Conservation (phyloP, 2,329 filamentous ascomycete species). For the Alternaria longipes region DNA sequence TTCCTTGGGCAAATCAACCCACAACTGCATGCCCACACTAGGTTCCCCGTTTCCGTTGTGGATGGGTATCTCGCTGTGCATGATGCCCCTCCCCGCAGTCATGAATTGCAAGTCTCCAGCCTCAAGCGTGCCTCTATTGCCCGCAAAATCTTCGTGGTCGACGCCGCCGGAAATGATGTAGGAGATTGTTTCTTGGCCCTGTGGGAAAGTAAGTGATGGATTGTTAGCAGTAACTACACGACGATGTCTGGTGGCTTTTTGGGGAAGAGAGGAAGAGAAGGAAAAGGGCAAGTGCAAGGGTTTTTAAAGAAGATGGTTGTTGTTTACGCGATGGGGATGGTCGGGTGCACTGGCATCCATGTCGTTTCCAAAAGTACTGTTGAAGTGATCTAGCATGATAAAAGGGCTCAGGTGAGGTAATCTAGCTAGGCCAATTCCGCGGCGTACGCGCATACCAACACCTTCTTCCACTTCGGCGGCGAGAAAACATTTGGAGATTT, state of each 20-base stretch:
- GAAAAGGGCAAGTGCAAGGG: no score
- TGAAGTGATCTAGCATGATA: neutral
- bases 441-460: neutral
- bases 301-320: no score
- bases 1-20: neutral
- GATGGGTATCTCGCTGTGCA: neutral
- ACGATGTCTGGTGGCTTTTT: no score
- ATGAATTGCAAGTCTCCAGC: neutral
- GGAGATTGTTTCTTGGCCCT: neutral
- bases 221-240: no score
- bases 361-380: neutral
- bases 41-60: neutral
- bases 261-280: no score
- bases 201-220: no score
- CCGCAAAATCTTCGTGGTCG: neutral
- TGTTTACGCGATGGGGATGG: neutral
- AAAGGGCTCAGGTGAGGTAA: neutral
- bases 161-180: neutral
- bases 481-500: neutral
- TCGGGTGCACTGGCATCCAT: neutral
- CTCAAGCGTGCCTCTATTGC: neutral
- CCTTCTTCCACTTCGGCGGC: neutral
- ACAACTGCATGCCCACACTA: neutral
- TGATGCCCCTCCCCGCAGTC: neutral
- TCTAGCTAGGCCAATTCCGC: neutral